phyloP scores from a whole-genome alignment of 257 asterid genomes.

The Capsicum baccatum region DNA sequence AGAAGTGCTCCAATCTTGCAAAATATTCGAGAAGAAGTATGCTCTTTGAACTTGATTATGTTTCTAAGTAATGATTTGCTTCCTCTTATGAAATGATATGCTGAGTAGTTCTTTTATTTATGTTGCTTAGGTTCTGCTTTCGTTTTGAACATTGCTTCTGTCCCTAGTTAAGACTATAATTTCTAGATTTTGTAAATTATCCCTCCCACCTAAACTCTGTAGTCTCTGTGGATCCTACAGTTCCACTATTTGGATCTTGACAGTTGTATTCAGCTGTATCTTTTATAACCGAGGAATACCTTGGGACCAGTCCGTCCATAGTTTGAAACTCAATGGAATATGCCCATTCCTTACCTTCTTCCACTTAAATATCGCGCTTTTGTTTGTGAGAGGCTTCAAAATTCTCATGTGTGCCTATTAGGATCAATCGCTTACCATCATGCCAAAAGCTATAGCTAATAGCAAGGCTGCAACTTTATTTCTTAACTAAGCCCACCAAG shows the following conservation, averaged over 20 bases:
- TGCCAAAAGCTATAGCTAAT: no score
- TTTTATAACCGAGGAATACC: not conserved
- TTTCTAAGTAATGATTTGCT: slow-evolving; percentile 19
- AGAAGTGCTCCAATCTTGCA: slow-evolving; percentile 89
- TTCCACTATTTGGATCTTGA: slow-evolving; percentile 8
- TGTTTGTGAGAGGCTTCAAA: not conserved
- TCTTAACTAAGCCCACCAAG: no score
- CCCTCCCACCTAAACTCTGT: not conserved
- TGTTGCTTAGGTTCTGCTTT: not conserved
- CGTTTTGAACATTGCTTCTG: not conserved
- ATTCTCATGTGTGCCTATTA: no score
- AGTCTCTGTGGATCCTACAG: not conserved
- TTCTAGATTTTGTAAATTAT: not conserved
- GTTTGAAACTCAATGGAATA: not conserved
- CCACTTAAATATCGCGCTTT: not conserved
- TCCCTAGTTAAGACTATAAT: not conserved
- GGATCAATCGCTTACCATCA: no score
- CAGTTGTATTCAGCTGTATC: not conserved
- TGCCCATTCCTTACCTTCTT: not conserved
- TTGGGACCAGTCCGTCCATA: not conserved
- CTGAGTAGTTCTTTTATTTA: not conserved
- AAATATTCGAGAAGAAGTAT: slow-evolving; percentile 87
- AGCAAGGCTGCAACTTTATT: no score
- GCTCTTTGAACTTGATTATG: slow-evolving; percentile 37
- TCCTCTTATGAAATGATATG: slow-evolving; percentile 12